Conservation (phyloP, 805 yeast species). For the Metschnikowia lunata region DNA sequence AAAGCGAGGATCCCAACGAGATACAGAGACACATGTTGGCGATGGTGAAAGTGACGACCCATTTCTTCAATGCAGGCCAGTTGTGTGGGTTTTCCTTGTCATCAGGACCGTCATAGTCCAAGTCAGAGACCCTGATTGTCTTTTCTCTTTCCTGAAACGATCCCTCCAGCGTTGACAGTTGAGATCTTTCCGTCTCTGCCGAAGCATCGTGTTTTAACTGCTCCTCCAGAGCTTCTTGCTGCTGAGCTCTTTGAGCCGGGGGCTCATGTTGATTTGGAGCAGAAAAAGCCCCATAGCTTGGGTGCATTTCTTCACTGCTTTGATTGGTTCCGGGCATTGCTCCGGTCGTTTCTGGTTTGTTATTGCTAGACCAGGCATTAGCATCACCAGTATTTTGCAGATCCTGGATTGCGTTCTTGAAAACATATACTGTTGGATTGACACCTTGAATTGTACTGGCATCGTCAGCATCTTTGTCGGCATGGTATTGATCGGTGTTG, state of each 20-base stretch:
- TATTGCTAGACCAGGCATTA: not conserved
- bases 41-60: constrained; percentile 61
- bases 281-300: too few species aligned
- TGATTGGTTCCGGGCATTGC: not conserved
- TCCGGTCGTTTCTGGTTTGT: not conserved
- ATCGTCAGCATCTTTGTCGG: constrained; percentile 8
- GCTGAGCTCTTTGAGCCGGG: too few species aligned
- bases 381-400: not conserved
- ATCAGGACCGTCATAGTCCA: constrained; percentile 56
- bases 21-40: constrained; percentile 61
- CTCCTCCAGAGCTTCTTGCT: not conserved
- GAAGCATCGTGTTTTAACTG: constrained; percentile 11
- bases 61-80: constrained; percentile 61
- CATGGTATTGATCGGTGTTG: not conserved
- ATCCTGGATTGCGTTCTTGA: not conserved
- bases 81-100: constrained; percentile 65
- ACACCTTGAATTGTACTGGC: constrained; percentile 11
- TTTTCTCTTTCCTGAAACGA: constrained; percentile 10
- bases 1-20: constrained; percentile 72
- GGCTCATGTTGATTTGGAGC: too few species aligned
- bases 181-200: constrained; percentile 7
- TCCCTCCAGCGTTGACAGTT: constrained; percentile 3
- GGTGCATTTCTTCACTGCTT: not conserved
- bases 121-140: constrained; percentile 14
- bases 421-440: not conserved